phyloP scores from a whole-genome alignment of 2,329 filamentous ascomycete genomes.

The Podosphaera xanthii region DNA sequence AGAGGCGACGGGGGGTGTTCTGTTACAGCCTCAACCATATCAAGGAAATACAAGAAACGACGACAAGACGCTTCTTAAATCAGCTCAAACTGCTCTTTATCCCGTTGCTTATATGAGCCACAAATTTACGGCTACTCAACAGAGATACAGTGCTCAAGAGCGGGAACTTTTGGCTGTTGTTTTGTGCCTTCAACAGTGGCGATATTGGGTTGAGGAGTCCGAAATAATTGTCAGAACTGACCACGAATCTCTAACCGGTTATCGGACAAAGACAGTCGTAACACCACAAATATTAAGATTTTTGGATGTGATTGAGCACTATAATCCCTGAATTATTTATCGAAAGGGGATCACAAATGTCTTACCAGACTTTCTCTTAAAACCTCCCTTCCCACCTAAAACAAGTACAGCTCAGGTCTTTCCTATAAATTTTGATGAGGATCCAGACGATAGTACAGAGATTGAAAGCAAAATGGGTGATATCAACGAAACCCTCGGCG shows the following conservation, averaged over 20 bases:
- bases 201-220: not conserved
- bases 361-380: no score
- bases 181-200: not conserved
- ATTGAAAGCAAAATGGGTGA: not conserved
- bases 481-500: not conserved
- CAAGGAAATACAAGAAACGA: not conserved
- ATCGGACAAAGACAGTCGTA: not conserved
- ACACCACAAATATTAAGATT: not conserved
- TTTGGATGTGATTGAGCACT: not conserved
- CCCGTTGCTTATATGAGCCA: no score
- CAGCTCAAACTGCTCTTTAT: not conserved
- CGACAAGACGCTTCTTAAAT: not conserved
- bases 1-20: not conserved
- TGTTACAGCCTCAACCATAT: not conserved
- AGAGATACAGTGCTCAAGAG: not conserved
- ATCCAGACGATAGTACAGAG: not conserved
- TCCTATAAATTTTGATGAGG: not conserved
- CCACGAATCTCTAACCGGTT: not conserved
- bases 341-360: no score
- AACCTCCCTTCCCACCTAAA: not conserved
- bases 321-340: not conserved
- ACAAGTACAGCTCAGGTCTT: not conserved
- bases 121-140: not conserved
- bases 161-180: not conserved
- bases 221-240: not conserved